Conservation (phyloP, 164 flowering plant genomes). For the Magnolia changhungtana region DNA sequence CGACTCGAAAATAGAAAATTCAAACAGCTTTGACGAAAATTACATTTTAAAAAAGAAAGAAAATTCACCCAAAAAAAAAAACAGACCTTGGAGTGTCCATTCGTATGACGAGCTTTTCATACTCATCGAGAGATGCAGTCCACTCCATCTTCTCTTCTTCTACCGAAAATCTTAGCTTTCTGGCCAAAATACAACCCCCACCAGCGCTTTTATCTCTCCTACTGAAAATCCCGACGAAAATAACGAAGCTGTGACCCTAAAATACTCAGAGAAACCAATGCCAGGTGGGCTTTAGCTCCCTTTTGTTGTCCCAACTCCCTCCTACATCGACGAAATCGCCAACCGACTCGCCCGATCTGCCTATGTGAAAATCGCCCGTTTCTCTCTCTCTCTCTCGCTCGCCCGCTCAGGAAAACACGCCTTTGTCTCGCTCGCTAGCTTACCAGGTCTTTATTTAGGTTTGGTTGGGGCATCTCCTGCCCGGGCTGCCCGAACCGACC, state of each 20-base stretch:
- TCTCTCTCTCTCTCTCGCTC: too few relatives aligned
- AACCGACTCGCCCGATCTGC: not conserved
- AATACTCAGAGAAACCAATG: slow-evolving; percentile 1
- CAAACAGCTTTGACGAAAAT: not conserved
- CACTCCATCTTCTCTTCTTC: slow-evolving; percentile 39
- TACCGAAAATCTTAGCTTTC: not conserved
- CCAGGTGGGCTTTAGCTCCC: slow-evolving; percentile 10
- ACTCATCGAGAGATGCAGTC: slow-evolving; percentile 55
- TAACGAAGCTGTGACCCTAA: not conserved
- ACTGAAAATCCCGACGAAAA: not conserved
- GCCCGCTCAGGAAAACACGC: too few relatives aligned
- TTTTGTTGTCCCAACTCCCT: slow-evolving; percentile 14
- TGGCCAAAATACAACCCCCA: not conserved
- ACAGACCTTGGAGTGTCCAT: slow-evolving; percentile 88
- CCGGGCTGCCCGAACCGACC: slow-evolving; percentile 1
- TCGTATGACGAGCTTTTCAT: slow-evolving; percentile 75
- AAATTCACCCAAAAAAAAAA: not conserved
- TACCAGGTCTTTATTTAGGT: too few relatives aligned
- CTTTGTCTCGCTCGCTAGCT: too few relatives aligned
- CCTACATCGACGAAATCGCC: slow-evolving; percentile 22
- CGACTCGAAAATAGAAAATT: not conserved
- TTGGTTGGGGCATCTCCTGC: too few relatives aligned
- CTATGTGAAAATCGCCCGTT: too few relatives aligned
- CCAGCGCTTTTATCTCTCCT: not conserved
- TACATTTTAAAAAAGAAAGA: not conserved